Evolutionary conservation across 495 filamentous ascomycete genomes (phyloP), one percentile per base, ranked within the genome.

Genomic region (Xylaria palmicola): DNA sequence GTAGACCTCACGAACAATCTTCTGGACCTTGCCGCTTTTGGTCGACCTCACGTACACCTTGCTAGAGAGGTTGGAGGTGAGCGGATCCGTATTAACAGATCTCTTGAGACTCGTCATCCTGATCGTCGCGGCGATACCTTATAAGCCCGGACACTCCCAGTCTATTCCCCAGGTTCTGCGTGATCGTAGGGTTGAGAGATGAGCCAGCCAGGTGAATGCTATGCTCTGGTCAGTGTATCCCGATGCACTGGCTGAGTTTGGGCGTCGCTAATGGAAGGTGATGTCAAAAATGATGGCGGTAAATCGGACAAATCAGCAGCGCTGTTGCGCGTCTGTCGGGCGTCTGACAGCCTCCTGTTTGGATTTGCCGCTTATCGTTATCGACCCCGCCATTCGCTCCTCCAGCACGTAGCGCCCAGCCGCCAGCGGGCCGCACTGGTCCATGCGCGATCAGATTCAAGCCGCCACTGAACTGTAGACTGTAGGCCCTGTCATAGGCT

Each of bases 1-100:
- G 77, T 99, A 98, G 54, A 98, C 78, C 80, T 99, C 94, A 47
- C 92, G 86, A 60, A 98, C 95, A 72, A 99, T 93, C 79, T 99
- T 98, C 76, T 96, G 92, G 60, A 98, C 94, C 78, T 97, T 98
- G 69, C 94, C 94, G 74, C 85, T 90, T 73, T 89, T 93, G 17
- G 92, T 93, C 27, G 94, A 97, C 59, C 94, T 81, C 62, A 98
- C 88, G 67, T 92, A 99, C 63, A 94, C 83, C 78, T 98, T 96
- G 83, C 88, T 96, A 45, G 88, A 89, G 57, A 96, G 89, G 73
- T 89, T 94, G 49, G 85, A 79, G n/a, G 85, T 80, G 51, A 85
- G 80, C 15, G 86, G 81, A 66, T 93, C 92, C 9, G 82, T 77
- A 53, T 79, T 86, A 60, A 85, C 72, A 20, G 90, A 85, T 65